These are phyloP conservation scores for Thozetella sp. DNA, from an alignment of 495 filamentous ascomycete species.

Conservation along the genomic window DNA sequence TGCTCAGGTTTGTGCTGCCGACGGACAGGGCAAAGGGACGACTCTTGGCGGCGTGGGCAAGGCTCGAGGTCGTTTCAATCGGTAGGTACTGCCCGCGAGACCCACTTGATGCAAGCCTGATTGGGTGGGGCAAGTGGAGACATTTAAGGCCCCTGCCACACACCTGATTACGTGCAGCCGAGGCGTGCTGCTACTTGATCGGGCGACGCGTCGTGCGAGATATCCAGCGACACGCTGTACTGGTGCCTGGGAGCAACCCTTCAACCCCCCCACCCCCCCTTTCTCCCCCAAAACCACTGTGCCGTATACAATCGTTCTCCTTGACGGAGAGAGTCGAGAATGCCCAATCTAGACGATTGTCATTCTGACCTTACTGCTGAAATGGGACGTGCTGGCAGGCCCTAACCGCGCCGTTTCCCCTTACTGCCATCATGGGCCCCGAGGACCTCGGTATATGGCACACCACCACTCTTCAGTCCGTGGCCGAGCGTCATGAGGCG, in stretches of 20 bases:
- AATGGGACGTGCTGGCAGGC: neutral
- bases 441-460: conserved; percentile 20
- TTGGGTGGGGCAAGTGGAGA: neutral
- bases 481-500: conserved; percentile 9
- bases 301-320: too few species aligned
- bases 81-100: neutral
- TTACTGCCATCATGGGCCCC: conserved; percentile 13
- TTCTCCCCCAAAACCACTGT: too few species aligned
- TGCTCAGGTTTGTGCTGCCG: too few species aligned
- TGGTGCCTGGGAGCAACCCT: too few species aligned
- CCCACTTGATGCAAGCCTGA: neutral
- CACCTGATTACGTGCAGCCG: conserved; percentile 2
- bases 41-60: neutral
- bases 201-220: neutral
- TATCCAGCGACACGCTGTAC: too few species aligned
- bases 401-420: neutral
- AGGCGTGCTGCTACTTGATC: neutral
- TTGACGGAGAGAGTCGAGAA: too few species aligned
- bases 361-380: neutral
- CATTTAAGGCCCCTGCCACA: neutral
- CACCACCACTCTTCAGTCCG: conserved; percentile 24
- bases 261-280: too few species aligned
- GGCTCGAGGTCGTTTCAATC: conserved; percentile 3
- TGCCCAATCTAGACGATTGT: too few species aligned
- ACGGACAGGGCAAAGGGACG: too few species aligned